These are phyloP conservation scores for Kitagawia praeruptora DNA, from an alignment of 129 eudicot species.

Conservation along the genomic window DNA sequence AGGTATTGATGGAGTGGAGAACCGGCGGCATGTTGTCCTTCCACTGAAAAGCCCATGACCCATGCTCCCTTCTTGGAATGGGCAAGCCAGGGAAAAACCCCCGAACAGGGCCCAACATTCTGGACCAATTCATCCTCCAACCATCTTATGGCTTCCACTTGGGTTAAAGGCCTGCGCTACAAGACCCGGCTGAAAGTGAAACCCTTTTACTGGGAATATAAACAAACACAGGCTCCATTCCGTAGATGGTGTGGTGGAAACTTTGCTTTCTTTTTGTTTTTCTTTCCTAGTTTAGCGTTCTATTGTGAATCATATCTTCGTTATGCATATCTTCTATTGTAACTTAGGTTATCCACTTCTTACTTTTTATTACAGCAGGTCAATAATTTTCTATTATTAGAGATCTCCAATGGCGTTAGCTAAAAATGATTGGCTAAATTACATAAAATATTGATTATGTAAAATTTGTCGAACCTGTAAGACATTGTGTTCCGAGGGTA, in stretches of 20 bases:
- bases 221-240: not conserved
- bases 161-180: constrained; percentile 3
- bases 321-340: not conserved
- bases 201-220: not conserved
- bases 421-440: too few relatives aligned
- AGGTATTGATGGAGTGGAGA: not conserved
- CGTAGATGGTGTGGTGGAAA: not conserved
- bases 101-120: not conserved
- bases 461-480: too few relatives aligned
- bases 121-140: not conserved
- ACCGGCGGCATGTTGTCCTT: not conserved
- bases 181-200: not conserved
- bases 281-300: not conserved
- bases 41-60: constrained; percentile 1
- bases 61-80: not conserved
- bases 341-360: too few relatives aligned
- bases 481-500: too few relatives aligned
- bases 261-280: not conserved
- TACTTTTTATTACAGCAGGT: not conserved
- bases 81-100: not conserved
- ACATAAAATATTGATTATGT: too few relatives aligned
- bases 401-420: too few relatives aligned
- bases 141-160: not conserved
- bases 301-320: not conserved
- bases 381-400: not conserved